Base-by-base conservation (phyloP, 2,329 filamentous ascomycete genomes). In the Fusarium hostae region DNA sequence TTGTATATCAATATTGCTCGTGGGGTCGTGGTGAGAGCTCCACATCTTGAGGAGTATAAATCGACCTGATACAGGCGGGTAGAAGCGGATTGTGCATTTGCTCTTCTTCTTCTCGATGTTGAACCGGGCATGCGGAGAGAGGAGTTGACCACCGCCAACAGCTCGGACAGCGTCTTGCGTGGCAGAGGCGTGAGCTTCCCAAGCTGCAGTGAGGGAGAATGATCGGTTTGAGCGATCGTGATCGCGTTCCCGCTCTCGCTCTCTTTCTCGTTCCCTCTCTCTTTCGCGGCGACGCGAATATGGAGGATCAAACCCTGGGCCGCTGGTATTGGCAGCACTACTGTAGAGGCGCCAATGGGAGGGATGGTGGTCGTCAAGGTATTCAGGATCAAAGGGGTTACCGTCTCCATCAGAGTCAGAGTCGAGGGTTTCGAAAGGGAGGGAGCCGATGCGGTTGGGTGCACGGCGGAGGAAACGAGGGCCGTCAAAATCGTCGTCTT, bases 21-120 rank as follows among this genome's bases (percentile, higher is more conserved):
- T 75, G 7, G 88, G 86, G 51, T 91, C 89, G 30, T 89, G 87
- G 65, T 89, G 88, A 4, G 92, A 92, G 75, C 91, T 94, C 93
- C 94, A 98, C 79, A 98, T 89, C 84, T 98, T 98, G 70, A 98
- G 85, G 44, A 98, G 82, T 57, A 98, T 92, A 79, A 92, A 97
- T 62, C 93, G 89, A 9, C 93, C 93, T 15, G 93, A 94, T 66
- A 96, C 88, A 0, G 92, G 91, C 62, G 94, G 92, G 75, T 95
- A 89, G 75, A 98, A 98, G 64, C 89, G 91, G 75, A 98, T 92
- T 18, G 91, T 94, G 75, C 96, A 95, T 81, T 92, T 94, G 82
- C 90, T 94, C 83, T 94, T 95, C 75, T 92, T 89, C 79, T 90
- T 89, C 76, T 92, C 91, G 60, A 98, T 97, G 77, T 91, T 92